Base-by-base conservation (phyloP, 306 rosid genomes). In the Cucurbita maxima region DNA sequence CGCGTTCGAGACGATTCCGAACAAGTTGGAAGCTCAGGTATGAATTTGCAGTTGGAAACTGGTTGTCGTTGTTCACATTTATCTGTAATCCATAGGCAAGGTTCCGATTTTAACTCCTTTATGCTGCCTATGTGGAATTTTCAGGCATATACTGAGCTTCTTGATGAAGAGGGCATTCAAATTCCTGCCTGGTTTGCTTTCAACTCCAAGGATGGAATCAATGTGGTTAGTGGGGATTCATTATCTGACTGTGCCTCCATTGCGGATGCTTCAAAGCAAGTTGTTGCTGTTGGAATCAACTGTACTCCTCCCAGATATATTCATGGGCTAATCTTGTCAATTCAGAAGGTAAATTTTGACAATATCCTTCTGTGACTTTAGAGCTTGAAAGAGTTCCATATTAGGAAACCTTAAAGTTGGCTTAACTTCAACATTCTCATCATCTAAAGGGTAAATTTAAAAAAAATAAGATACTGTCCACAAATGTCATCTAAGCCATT, bases 121-220 rank as follows among this genome's bases (percentile, higher is more conserved):
- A 44, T 43, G 57, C 30, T 79, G 70, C 48, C 54, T 10, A 9
- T 71, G 76, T 58, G 20, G 59, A 37, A 47, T 47, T 58, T 77
- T 80, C 85, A 90, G 98, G 97, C 97, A 47, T 90, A 82, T 79
- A 90, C 84, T 76, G 96, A 83, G 70, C 89, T 90, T 72, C 82
- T 93, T 0, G 90, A 79, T 69, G 97, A 90, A 82, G 96, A 86
- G 83, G 88, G 85, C 80, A 86, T 84, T 18, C 83, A 83, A 22
- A 84, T 82, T 77, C 98, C 98, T 8, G 97, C 90, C 1, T 93
- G 98, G 98, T 79, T 93, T 78, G 83, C 98, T 16, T 93, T 93
- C 79, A 76, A 79, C 74, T 88, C 97, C 14, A 90, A 84, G 64
- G 98, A 88, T 75, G 97, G 92, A 54, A 71, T 79, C 72, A 84